Percentiles rank a stretch among this genome's conserved stretches.
Evolutionary conservation across 2,329 filamentous ascomycete genomes (phyloP).

Genomic region (Drechslerella coelobrocha): DNA sequence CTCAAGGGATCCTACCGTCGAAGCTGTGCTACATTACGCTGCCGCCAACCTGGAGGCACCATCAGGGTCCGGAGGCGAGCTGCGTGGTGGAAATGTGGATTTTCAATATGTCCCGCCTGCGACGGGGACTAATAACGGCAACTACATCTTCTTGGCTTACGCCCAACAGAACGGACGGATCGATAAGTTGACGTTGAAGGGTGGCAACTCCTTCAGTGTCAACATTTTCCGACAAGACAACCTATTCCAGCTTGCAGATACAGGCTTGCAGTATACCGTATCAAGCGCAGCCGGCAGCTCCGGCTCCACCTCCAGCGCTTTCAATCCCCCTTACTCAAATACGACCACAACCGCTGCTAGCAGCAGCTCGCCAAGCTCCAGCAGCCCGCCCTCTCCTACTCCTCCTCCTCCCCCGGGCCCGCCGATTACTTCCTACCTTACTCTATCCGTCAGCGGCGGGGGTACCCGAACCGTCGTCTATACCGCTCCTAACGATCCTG

Average conservation of each 20-base stretch:
- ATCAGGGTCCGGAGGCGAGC: conserved; percentile 12
- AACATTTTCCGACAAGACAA: conserved; percentile 38
- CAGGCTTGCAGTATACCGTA: conserved; percentile 30
- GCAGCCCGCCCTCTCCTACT: conserved; percentile 9
- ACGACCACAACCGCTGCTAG: conserved; percentile 26
- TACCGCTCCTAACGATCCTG: conserved; percentile 33
- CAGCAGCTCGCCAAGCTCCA: conserved; percentile 2
- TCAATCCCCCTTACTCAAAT: conserved; percentile 31
- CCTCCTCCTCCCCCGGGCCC: conserved; percentile 12
- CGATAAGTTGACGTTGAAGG: conserved; percentile 24
- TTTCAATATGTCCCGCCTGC: conserved; percentile 29
- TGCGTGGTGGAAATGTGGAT: conserved; percentile 28
- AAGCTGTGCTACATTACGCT: conserved; percentile 33
- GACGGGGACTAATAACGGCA: neutral
- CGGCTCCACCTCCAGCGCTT: conserved; percentile 10
- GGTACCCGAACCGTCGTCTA: conserved; percentile 34
- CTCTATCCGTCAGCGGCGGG: conserved; percentile 23
- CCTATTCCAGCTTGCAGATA: conserved; percentile 36
- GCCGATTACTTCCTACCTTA: conserved; percentile 40
- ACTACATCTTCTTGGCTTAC: conserved; percentile 36
- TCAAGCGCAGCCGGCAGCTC: conserved; percentile 4
- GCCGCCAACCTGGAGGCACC: conserved; percentile 34
- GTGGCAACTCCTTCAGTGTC: conserved; percentile 27
- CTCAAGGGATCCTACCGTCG: conserved; percentile 28
- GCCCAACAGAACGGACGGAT: conserved; percentile 26